Conservation (phyloP, 2,329 filamentous ascomycete genomes). For the Claviceps cyperi region DNA sequence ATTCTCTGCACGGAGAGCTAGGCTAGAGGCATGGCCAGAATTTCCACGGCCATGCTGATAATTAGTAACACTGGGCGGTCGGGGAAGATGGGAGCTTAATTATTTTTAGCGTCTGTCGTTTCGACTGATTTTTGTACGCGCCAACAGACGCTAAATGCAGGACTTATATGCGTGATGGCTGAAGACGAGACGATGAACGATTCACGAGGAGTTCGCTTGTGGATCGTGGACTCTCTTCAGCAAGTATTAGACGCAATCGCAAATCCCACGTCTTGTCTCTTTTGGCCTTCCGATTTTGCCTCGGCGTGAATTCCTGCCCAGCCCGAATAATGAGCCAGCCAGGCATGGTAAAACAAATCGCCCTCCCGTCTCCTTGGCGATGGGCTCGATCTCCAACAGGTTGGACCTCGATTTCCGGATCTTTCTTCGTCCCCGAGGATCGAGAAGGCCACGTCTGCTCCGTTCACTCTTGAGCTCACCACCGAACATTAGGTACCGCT, state of each 20-base stretch:
- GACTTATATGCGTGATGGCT: too few species aligned
- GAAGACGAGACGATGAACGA: too few species aligned
- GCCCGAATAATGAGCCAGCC: neutral
- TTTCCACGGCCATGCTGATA: too few species aligned
- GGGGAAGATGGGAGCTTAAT: too few species aligned
- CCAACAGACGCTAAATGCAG: too few species aligned
- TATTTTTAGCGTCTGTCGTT: too few species aligned
- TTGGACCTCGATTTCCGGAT: constrained; percentile 7
- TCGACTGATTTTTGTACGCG: too few species aligned
- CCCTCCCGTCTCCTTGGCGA: neutral
- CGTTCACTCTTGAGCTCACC: constrained; percentile 7
- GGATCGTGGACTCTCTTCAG: too few species aligned
- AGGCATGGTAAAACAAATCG: neutral
- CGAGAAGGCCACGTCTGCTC: constrained; percentile 6
- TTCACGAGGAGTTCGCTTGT: too few species aligned
- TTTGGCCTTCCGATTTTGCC: neutral
- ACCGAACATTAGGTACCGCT: constrained; percentile 5
- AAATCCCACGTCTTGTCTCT: neutral
- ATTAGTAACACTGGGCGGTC: too few species aligned
- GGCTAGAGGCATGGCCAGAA: too few species aligned
- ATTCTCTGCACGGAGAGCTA: too few species aligned
- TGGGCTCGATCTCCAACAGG: neutral
- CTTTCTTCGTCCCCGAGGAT: constrained; percentile 5
- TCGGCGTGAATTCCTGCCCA: neutral
- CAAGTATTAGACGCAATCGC: neutral